Evolutionary conservation across 805 yeast species (phyloP), one percentile per base, ranked within the genome.

Genomic region (Sugiyamaella qingdaonensis): DNA sequence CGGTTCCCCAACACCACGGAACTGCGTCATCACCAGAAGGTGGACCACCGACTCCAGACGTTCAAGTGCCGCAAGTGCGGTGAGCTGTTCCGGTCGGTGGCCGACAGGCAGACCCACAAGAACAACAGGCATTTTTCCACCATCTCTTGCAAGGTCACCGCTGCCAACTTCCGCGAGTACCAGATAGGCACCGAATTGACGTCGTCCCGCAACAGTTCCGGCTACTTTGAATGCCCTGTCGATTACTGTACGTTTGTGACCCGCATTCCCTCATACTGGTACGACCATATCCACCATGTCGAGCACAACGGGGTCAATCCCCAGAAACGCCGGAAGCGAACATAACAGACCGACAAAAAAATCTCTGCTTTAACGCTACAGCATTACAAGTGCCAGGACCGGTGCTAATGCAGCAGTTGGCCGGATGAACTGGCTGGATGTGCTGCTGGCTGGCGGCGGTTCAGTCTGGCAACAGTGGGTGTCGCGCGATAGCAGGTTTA

Each of bases 81-180:
- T 31, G 56, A 59, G 51, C 54, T 61, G 48, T 61, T 61, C 50
- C 49, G 44, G 14, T 56, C 62, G 8, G 55, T 61, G 11, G 63
- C 64, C n/a, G 64, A 61, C 39, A 49, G 64, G 4, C 64, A 61
- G 46, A 61, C 64, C 32, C 64, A 61, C 54, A 61, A 61, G 36
- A 61, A 61, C 51, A 61, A 61, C 58, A 49, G 57, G 51, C 64
- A 61, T 49, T 58, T 56, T 46, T 45, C 58, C 4, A 59, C 55
- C 39, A 57, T 61, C 34, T 48, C 55, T 34, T 49, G 59, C n/a
- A 46, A 44, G 16, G 50, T 60, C 47, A 54, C 55, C 35, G 47
- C 51, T 16, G 46, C 42, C 35, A 60, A 61, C 50, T 61, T 60
- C 58, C 51, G 49, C 33, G 62, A 58, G 46, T 58, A 53, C 45